Percentiles rank a stretch among this genome's conserved stretches.
Conservation (phyloP, 768 basidiomycete species). For the Lentinus brumalis region DNA sequence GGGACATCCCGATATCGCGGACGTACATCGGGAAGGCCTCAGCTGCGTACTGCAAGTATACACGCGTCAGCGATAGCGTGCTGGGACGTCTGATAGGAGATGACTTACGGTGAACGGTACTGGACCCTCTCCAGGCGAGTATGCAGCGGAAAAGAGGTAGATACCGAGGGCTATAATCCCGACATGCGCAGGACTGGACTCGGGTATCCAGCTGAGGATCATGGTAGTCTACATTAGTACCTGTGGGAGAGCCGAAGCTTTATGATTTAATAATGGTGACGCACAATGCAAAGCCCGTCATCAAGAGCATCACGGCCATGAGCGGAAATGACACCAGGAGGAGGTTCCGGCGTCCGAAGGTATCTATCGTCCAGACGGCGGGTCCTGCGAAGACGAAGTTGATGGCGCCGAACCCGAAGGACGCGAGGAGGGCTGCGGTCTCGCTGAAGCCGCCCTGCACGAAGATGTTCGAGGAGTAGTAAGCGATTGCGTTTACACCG, state of each 20-base stretch:
- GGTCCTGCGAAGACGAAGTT: constrained; percentile 43
- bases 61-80: constrained; percentile 22
- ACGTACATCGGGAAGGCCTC: constrained; percentile 88
- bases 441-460: constrained; percentile 52
- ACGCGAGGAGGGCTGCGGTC: constrained; percentile 55
- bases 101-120: constrained; percentile 57
- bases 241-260: not conserved
- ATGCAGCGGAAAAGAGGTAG: constrained; percentile 62
- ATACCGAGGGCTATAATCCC: constrained; percentile 52
- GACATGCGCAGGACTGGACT: constrained; percentile 35
- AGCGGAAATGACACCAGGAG: constrained; percentile 52
- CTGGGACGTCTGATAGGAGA: constrained; percentile 22
- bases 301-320: constrained; percentile 49
- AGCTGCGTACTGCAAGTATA: constrained; percentile 61
- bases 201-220: not conserved
- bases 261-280: not conserved
- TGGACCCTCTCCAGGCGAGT: constrained; percentile 84
- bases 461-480: constrained; percentile 80
- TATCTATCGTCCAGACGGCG: constrained; percentile 54
- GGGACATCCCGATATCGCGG: constrained; percentile 76
- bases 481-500: constrained; percentile 76
- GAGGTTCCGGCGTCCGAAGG: constrained; percentile 61
- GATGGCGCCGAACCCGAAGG: constrained; percentile 48
- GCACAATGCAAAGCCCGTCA: constrained; percentile 51
- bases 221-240: no score